These are phyloP conservation scores for Pythium folliculosum DNA, from an alignment of 352 stramenopile species.

Conservation along the genomic window DNA sequence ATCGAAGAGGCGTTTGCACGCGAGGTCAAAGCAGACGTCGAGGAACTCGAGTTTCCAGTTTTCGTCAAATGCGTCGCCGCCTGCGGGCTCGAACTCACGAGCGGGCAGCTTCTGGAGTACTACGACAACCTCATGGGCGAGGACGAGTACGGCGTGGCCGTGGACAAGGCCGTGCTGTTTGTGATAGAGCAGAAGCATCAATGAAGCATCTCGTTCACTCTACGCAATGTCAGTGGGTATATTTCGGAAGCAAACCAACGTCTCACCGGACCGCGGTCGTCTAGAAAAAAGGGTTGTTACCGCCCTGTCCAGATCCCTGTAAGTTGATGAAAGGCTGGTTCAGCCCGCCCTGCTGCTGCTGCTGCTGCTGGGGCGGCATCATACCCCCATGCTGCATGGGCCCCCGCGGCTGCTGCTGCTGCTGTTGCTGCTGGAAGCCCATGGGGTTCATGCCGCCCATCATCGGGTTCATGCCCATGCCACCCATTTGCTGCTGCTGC, in stretches of 20 bases:
- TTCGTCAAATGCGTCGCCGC: constrained; percentile 38
- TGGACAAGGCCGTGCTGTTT: constrained; percentile 35
- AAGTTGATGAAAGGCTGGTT: constrained; percentile 85
- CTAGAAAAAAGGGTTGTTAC: constrained; percentile 56
- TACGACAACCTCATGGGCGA: constrained; percentile 55
- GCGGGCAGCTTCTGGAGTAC: constrained; percentile 53
- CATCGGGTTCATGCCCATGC: constrained; percentile 66
- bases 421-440: constrained; percentile 49
- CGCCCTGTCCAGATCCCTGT: constrained; percentile 20
- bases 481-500: constrained; percentile 30
- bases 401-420: constrained; percentile 37
- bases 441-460: constrained; percentile 52
- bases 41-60: constrained; percentile 41
- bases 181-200: constrained; percentile 33
- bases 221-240: constrained; percentile 9
- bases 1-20: constrained; percentile 30
- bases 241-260: constrained; percentile 4
- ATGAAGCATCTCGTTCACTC: neutral
- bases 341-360: constrained; percentile 44
- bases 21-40: neutral
- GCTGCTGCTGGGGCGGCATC: constrained; percentile 32
- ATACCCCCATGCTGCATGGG: constrained; percentile 41
- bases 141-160: constrained; percentile 31
- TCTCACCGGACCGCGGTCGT: constrained; percentile 4
- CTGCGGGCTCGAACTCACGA: constrained; percentile 53